phyloP scores from a whole-genome alignment of 345 rosid genomes.

The Populus pruinosa region DNA sequence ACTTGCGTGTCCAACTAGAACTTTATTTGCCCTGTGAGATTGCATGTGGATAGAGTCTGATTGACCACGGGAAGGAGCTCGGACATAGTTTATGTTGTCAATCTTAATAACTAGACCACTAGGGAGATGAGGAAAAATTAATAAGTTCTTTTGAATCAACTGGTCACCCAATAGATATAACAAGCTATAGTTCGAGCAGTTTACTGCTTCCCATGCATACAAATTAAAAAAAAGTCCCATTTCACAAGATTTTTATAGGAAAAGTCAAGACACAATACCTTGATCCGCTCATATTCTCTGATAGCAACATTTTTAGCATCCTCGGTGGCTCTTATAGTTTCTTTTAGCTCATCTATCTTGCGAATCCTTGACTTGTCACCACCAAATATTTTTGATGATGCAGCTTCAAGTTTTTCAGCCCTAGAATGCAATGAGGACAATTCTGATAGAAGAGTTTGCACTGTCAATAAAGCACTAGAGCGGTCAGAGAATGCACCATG shows the following conservation, averaged over 20 bases:
- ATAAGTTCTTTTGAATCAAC: too few relatives aligned
- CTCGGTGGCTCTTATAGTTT: constrained; percentile 71
- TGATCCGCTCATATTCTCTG: constrained; percentile 84
- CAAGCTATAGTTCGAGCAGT: too few relatives aligned
- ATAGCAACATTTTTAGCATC: constrained; percentile 84
- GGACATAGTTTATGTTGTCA: too few relatives aligned
- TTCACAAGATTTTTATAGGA: neutral
- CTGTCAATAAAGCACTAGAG: constrained; percentile 79
- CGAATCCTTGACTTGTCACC: constrained; percentile 93
- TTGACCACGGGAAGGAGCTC: too few relatives aligned
- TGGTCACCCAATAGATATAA: too few relatives aligned
- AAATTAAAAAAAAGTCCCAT: too few relatives aligned
- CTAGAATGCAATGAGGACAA: constrained; percentile 63
- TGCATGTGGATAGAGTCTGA: too few relatives aligned
- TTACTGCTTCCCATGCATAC: too few relatives aligned
- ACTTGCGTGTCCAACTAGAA: too few relatives aligned
- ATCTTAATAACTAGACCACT: too few relatives aligned
- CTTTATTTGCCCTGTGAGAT: too few relatives aligned
- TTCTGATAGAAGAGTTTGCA: constrained; percentile 87
- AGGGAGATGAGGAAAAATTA: too few relatives aligned
- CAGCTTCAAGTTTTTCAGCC: constrained; percentile 89
- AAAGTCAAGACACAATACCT: constrained; percentile 40
- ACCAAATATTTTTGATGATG: constrained; percentile 91
- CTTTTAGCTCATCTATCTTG: constrained; percentile 84
- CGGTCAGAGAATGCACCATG: constrained; percentile 89